Evolutionary conservation across 2,329 filamentous ascomycete genomes (phyloP), one percentile per base, ranked within the genome.

Genomic region (Phialophora verrucosa): DNA sequence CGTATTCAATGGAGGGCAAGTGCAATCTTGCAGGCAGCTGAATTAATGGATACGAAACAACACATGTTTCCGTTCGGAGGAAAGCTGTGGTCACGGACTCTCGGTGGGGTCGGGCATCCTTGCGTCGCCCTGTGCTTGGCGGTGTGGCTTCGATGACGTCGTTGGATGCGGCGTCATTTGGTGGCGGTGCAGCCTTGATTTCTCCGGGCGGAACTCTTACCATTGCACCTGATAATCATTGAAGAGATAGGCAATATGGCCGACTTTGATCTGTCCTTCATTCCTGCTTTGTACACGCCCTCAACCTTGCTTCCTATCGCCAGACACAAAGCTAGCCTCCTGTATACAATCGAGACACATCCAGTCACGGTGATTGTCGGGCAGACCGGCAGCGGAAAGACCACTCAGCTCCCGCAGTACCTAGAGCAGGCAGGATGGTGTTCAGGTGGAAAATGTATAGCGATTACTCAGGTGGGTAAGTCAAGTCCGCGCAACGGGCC

Each of bases 301-400:
- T 82, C 92, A 3, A 85, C 90, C 7, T 82, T 97, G 1, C 84
- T 99, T 1, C 94, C 95, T 0, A 97, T 99, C 68, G 88, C 93
- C 35, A 90, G 91, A 71, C 90, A 98, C 73, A 88, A 88, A 69
- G 85, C 95, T 64, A 88, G 84, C 62, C 82, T 99, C 1, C 85
- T 97, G 1, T 98, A 97, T 78, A 84, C 93, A 14, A 86, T 97
- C 65, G 94, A 98, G 77, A 93, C 87, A 7, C 87, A 88, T 70
- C 90, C 91, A 0, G 90, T 98, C 64, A 94, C 91, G 0, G 92
- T 98, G 59, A 88, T 98, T 12, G 88, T 98, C 62, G 95, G 94
- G 8, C 93, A 97, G 76, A 98, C 95, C 1, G 95, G 95, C 3
- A 96, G 91, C 27, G 93, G 94, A 50, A 98, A 98, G 79, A 97